Evolutionary conservation across 305 asterid genomes (phyloP).

Genomic region (Solanum hybrid): DNA sequence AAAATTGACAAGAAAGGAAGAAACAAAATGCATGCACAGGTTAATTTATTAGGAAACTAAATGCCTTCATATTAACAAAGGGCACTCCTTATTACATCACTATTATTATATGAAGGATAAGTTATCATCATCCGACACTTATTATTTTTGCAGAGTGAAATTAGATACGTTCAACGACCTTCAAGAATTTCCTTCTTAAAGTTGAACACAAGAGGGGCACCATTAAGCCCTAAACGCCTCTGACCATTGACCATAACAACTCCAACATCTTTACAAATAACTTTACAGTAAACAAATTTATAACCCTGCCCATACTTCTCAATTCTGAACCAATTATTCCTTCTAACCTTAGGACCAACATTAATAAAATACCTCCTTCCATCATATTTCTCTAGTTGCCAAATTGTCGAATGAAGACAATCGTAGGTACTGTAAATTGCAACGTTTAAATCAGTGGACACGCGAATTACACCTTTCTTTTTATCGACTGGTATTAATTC

Average conservation of each 20-base stretch:
- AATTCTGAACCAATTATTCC: not conserved
- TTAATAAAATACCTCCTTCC: not conserved
- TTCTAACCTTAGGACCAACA: not conserved
- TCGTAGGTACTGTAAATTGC: not conserved
- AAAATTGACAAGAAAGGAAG: not conserved
- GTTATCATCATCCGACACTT: not conserved
- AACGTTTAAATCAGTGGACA: not conserved
- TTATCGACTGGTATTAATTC: not conserved
- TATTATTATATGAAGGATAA: not conserved
- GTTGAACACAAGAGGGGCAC: not conserved
- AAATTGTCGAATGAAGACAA: not conserved
- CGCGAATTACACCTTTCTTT: not conserved
- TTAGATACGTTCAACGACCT: not conserved
- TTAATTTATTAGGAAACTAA: not conserved
- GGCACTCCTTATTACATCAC: not conserved
- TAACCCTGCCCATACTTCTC: not conserved
- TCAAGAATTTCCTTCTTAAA: not conserved
- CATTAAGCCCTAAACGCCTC: not conserved
- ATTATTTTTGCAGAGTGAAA: not conserved
- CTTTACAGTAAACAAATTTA: not conserved
- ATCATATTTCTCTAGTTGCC: not conserved
- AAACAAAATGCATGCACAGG: not conserved
- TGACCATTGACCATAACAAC: not conserved
- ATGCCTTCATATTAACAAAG: not conserved
- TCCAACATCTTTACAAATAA: not conserved